phyloP scores from a whole-genome alignment of 495 filamentous ascomycete species.

The Penicillium subrubescens region DNA sequence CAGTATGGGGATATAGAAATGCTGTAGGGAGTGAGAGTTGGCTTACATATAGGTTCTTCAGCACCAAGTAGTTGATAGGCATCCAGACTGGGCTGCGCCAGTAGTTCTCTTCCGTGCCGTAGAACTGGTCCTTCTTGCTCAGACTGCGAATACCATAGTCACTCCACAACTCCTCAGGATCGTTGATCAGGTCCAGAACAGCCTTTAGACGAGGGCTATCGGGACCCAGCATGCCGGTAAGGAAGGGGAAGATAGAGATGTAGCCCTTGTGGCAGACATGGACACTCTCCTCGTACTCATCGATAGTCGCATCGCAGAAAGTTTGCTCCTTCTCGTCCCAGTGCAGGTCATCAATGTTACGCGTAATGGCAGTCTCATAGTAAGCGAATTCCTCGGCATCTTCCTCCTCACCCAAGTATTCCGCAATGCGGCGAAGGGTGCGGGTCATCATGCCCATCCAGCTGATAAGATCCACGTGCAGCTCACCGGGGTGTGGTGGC shows the following conservation, averaged over 20 bases:
- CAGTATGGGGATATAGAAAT: slow-evolving; percentile 13
- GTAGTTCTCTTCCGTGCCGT: slow-evolving; percentile 92
- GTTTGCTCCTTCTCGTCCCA: slow-evolving; percentile 78
- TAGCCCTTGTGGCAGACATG: slow-evolving; percentile 97
- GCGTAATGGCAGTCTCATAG: slow-evolving; percentile 75
- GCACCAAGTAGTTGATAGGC: slow-evolving; percentile 92
- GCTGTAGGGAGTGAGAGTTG: not conserved
- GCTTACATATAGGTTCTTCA: slow-evolving; percentile 81
- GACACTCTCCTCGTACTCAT: slow-evolving; percentile 87
- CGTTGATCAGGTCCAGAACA: slow-evolving; percentile 73
- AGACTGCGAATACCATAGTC: slow-evolving; percentile 83
- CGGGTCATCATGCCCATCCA: slow-evolving; percentile 97
- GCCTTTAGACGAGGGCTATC: slow-evolving; percentile 72
- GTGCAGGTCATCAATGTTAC: slow-evolving; percentile 91
- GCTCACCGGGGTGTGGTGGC: slow-evolving; percentile 96
- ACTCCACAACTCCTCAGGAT: slow-evolving; percentile 86
- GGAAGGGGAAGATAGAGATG: slow-evolving; percentile 90
- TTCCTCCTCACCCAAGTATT: slow-evolving; percentile 67
- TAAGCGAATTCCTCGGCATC: slow-evolving; percentile 72
- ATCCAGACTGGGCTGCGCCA: slow-evolving; percentile 97
- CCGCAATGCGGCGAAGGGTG: slow-evolving; percentile 75
- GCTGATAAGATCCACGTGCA: slow-evolving; percentile 91
- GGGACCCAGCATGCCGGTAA: slow-evolving; percentile 74
- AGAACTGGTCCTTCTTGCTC: slow-evolving; percentile 79
- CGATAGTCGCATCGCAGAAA: slow-evolving; percentile 94